phyloP scores from a whole-genome alignment of 140 eudicot species.

The Stevia rebaudiana region DNA sequence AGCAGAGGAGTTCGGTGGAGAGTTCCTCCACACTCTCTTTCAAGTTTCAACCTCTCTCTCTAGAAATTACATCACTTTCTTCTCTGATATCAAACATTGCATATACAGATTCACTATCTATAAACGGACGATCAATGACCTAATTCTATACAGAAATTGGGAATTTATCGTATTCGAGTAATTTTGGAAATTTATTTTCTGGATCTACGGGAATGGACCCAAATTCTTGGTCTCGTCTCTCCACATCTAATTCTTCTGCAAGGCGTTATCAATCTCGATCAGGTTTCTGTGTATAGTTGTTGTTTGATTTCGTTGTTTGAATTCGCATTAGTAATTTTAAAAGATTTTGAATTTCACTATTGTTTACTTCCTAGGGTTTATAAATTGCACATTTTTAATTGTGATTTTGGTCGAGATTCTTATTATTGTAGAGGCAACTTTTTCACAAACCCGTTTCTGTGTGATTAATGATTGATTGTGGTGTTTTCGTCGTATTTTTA shows the following conservation, averaged over 20 bases:
- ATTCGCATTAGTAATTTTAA: background rate
- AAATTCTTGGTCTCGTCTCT: constrained; percentile 59
- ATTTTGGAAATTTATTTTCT: background rate
- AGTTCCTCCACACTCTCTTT: constrained; percentile 21
- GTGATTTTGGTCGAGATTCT: constrained; percentile 10
- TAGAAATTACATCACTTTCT: constrained; percentile 19
- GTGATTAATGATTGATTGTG: background rate
- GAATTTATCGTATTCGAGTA: background rate
- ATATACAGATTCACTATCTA: constrained; percentile 13
- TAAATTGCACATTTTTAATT: background rate
- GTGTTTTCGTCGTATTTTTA: background rate
- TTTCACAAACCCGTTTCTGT: background rate
- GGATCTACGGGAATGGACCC: constrained; percentile 48
- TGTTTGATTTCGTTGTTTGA: background rate
- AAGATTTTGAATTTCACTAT: constrained; percentile 10
- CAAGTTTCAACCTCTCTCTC: constrained; percentile 7
- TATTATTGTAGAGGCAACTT: background rate
- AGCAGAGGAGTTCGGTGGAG: constrained; percentile 30
- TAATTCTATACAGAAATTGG: background rate
- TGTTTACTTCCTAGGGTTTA: constrained; percentile 24
- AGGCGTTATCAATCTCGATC: constrained; percentile 67
- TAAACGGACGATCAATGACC: background rate
- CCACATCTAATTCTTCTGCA: constrained; percentile 29
- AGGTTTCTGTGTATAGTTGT: constrained; percentile 17
- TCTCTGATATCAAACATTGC: constrained; percentile 9